phyloP scores from a whole-genome alignment of 2,329 filamentous ascomycete species.

The Cercospora canescens region DNA sequence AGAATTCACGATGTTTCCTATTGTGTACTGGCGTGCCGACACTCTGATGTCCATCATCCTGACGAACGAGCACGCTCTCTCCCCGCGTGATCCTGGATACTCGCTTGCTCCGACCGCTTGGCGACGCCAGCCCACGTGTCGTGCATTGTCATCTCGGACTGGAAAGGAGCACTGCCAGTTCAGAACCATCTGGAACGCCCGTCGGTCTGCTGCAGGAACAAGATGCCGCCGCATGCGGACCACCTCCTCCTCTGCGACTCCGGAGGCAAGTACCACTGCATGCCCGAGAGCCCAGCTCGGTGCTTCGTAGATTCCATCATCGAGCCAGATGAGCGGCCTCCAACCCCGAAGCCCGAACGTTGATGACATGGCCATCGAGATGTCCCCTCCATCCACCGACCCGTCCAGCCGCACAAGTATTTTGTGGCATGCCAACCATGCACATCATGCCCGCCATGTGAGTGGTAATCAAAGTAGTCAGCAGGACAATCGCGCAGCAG shows the following conservation, averaged over 20 bases:
- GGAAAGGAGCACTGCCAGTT: neutral
- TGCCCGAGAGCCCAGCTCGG: neutral
- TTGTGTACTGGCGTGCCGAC: slow-evolving; percentile 4
- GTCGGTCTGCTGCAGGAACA: slow-evolving; percentile 7
- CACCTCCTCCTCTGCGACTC: neutral
- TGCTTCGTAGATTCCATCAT: neutral
- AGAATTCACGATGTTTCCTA: slow-evolving; percentile 2
- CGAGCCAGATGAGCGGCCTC: neutral
- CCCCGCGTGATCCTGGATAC: slow-evolving; percentile 4
- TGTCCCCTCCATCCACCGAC: neutral
- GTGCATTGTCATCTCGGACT: neutral
- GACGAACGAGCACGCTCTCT: slow-evolving; percentile 4
- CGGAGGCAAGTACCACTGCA: neutral
- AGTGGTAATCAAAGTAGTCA: neutral
- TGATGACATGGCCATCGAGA: neutral
- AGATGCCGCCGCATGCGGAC: neutral
- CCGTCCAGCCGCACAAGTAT: neutral
- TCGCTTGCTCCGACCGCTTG: neutral
- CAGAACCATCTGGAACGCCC: neutral
- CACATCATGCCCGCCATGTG: neutral
- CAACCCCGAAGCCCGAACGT: neutral
- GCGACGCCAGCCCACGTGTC: neutral
- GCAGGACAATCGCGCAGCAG: neutral
- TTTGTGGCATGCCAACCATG: neutral
- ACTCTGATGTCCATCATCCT: slow-evolving; percentile 1